Evolutionary conservation across 108 stramenopile species (phyloP), one percentile per base, ranked within the genome.

Genomic region (Stephanodiscus minutulus): DNA sequence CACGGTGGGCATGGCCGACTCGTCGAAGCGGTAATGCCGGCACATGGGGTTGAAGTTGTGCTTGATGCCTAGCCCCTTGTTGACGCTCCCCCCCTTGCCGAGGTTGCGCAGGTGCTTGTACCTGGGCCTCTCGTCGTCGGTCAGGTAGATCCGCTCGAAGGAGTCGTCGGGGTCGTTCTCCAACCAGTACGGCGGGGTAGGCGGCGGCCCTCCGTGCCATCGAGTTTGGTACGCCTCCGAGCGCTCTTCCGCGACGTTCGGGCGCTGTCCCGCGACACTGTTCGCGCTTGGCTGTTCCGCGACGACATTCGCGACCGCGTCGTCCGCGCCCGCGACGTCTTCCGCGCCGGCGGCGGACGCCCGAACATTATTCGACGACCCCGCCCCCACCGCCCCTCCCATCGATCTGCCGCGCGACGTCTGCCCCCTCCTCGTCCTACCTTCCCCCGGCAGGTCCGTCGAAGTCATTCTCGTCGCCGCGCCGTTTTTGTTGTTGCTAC

Each of bases 21-120:
- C 53, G 39, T 82, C 56, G 61, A 82, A 82, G 35, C 76, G 76
- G 48, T 82, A 82, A 49, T 74, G 76, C 35, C 77, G 74, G 63
- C 82, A 82, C 21, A 82, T 57, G 43, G 82, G 82, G 29, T 82
- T 74, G 72, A 82, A 78, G 57, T 69, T 75, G 56, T 53, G 56
- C 65, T 76, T 80, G 52, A 76, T 64, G 3, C 74, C 79, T 3
- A 29, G 37, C 20, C 54, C 64, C 13, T 74, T 70, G 63, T 76
- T 80, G 61, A 70, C 73, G 24, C 27, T 29, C 22, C 68, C 70
- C 39, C 60, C 50, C 28, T 59, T 58, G 50, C 68, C 63, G 25
- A 78, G 41, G 25, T 78, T 48, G n/a, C 77, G 69, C 13, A 78
- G 36, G 50, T 71, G 48, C 37, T 66, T 78, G 64, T 62, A 71